These are phyloP conservation scores for Otatea glauca DNA, from an alignment of 176 grass and related monocot genomes.

Conservation along the genomic window DNA sequence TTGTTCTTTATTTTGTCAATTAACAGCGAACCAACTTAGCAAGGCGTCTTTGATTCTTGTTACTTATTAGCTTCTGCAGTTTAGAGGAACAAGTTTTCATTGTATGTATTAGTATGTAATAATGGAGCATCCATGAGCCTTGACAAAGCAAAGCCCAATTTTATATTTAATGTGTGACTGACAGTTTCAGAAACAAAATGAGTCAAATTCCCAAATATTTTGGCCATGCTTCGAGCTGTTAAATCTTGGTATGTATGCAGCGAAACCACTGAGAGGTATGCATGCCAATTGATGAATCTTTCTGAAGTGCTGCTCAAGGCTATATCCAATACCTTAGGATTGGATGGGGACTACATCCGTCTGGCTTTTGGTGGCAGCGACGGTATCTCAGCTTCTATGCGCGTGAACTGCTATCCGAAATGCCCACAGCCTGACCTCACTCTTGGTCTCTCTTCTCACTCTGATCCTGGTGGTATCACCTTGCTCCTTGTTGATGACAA, in stretches of 20 bases:
- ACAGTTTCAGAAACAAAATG: neutral
- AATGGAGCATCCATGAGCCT: neutral
- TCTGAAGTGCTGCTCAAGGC: slow-evolving; percentile 54
- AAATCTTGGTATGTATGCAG: slow-evolving; percentile 36
- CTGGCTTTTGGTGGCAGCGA: slow-evolving; percentile 52
- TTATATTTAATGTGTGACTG: neutral
- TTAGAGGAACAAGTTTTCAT: neutral
- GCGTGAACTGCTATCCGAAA: slow-evolving; percentile 70
- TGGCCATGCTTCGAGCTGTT: neutral
- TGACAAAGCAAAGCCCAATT: neutral
- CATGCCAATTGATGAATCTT: slow-evolving; percentile 42
- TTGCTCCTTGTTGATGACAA: slow-evolving; percentile 65
- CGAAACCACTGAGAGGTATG: slow-evolving; percentile 64
- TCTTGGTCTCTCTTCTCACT: slow-evolving; percentile 71
- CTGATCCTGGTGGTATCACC: slow-evolving; percentile 72
- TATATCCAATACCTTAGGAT: slow-evolving; percentile 59
- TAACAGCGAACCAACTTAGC: neutral
- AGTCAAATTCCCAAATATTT: neutral
- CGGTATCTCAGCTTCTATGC: slow-evolving; percentile 46
- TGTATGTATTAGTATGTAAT: neutral
- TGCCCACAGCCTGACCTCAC: slow-evolving; percentile 79
- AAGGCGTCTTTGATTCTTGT: no score
- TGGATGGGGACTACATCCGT: slow-evolving; percentile 55
- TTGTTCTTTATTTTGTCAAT: neutral
- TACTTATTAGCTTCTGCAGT: no score